phyloP scores from a whole-genome alignment of 352 stramenopile genomes.

The Pythium dissotocum region DNA sequence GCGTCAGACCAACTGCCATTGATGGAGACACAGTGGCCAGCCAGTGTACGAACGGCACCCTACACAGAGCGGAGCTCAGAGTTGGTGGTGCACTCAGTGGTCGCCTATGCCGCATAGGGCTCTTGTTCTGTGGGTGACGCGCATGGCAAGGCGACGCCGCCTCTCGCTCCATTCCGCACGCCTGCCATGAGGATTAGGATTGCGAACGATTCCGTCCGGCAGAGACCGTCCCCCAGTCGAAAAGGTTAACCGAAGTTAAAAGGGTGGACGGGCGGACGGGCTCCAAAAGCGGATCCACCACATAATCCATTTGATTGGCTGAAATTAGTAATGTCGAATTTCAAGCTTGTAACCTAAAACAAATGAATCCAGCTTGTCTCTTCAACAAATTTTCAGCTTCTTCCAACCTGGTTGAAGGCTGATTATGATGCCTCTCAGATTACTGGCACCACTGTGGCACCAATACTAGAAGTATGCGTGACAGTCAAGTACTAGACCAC shows the following conservation, averaged over 20 bases:
- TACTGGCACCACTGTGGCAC: no score
- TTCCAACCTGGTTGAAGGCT: no score
- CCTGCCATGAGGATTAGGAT: background rate
- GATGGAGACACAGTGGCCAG: no score
- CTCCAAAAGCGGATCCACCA: background rate
- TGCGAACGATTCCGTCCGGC: background rate
- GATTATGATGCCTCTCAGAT: no score
- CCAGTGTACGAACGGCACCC: background rate
- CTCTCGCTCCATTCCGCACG: background rate
- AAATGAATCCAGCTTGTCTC: no score
- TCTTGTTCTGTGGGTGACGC: background rate
- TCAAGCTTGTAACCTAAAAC: background rate
- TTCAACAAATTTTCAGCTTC: no score
- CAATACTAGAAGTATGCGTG: no score
- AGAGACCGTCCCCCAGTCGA: background rate
- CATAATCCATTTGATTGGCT: background rate
- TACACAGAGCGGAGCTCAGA: no score
- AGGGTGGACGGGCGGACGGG: background rate
- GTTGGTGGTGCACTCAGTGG: background rate
- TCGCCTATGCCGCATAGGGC: background rate
- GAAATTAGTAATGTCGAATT: background rate
- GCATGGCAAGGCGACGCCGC: background rate
- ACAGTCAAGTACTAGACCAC: no score
- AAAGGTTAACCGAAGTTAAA: constrained; percentile 1
- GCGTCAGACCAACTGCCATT: background rate